phyloP scores from a whole-genome alignment of 225 moss, liverwort and hornwort genomes.

The Lunularia cruciata region DNA sequence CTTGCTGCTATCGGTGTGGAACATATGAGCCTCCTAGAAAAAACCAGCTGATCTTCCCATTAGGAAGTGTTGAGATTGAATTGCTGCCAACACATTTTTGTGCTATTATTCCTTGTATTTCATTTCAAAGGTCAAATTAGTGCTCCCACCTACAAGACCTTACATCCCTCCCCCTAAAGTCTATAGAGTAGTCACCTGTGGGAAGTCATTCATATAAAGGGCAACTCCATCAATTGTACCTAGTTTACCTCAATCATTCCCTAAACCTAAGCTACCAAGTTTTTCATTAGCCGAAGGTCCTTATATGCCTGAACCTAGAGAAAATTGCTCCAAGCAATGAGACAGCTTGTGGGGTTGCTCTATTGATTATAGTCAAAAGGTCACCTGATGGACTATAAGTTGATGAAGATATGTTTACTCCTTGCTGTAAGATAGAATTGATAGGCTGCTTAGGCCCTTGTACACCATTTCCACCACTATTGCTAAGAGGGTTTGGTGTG shows the following conservation, averaged over 20 bases:
- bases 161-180: conserved; percentile 50
- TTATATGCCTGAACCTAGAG: conserved; percentile 77
- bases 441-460: no score
- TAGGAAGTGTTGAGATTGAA: no score
- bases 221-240: conserved; percentile 68
- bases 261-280: no score
- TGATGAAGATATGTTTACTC: no score
- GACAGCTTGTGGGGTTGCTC: conserved; percentile 64
- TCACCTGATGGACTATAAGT: no score
- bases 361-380: no score
- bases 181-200: conserved; percentile 67
- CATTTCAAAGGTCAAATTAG: no score
- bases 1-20: conserved; percentile 69
- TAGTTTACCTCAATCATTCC: conserved; percentile 49
- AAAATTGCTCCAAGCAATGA: conserved; percentile 78
- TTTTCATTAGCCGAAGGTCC: conserved; percentile 55
- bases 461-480: no score
- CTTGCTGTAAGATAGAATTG: no score
- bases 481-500: no score
- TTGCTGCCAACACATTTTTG: no score
- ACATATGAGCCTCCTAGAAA: conserved; percentile 70
- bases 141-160: conserved; percentile 59
- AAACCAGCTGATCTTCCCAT: conserved; percentile 84
- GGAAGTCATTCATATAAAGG: conserved; percentile 89
- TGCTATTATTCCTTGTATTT: conserved; percentile 63